A percentile compares a stretch with the other conserved stretches of the same genome.
phyloP scores from a whole-genome alignment of 345 rosid species.

The Rubroshorea leprosula region DNA sequence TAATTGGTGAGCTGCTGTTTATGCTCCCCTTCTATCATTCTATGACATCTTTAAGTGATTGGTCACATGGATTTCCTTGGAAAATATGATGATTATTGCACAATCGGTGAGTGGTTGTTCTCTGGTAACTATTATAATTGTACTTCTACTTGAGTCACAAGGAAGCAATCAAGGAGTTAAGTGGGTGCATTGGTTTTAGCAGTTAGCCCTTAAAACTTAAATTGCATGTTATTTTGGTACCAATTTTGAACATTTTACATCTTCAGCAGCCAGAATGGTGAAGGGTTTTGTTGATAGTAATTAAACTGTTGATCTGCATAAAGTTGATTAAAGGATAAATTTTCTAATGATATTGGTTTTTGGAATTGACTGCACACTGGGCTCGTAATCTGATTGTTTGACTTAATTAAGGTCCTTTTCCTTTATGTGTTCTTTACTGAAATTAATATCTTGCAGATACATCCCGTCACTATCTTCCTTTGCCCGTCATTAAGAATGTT shows the following conservation, averaged over 20 bases:
- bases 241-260: conserved; percentile 5
- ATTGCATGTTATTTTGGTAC: background rate
- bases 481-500: conserved; percentile 52
- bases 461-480: conserved; percentile 65
- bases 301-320: too few relatives aligned
- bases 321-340: background rate
- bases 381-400: too few relatives aligned
- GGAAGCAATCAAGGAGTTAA: too few relatives aligned
- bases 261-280: background rate
- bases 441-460: conserved; percentile 44
- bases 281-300: background rate
- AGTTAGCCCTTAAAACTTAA: too few relatives aligned
- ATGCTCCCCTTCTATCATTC: too few relatives aligned
- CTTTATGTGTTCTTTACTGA: background rate
- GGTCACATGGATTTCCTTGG: background rate
- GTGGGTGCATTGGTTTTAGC: too few relatives aligned
- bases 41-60: conserved; percentile 3
- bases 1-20: conserved; percentile 44
- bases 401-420: background rate
- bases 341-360: background rate
- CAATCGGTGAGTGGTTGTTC: background rate
- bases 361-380: too few relatives aligned
- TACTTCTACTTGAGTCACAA: background rate
- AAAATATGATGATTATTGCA: background rate
- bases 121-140: background rate